Percentiles rank a stretch among this genome's conserved stretches.
Conservation (phyloP, 805 yeast species). For the Candida stauntonica region DNA sequence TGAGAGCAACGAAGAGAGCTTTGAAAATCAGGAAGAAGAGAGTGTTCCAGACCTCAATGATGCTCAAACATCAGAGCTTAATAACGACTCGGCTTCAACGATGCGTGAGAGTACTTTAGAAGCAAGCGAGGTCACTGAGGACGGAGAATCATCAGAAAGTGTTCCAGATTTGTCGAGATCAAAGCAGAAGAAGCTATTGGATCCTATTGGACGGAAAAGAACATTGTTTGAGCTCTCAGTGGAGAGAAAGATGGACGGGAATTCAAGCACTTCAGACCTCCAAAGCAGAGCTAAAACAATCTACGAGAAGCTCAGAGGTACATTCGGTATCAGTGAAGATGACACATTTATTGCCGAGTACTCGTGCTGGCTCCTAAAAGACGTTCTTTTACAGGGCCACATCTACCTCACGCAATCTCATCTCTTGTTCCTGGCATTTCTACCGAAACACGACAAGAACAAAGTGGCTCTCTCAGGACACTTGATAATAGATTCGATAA, state of each 20-base stretch:
- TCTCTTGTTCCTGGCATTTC: conserved; percentile 70
- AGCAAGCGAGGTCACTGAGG: conserved; percentile 1
- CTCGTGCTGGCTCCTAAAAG: conserved; percentile 76
- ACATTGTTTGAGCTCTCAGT: conserved; percentile 31
- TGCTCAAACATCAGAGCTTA: too few relatives aligned
- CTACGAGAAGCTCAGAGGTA: conserved; percentile 31
- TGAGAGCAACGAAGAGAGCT: not conserved
- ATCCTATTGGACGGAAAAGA: conserved; percentile 1
- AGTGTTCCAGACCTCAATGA: too few relatives aligned
- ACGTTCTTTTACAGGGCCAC: conserved; percentile 84
- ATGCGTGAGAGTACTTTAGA: conserved; percentile 1
- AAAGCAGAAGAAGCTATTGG: not conserved
- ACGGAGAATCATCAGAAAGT: too few relatives aligned
- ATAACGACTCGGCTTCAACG: too few relatives aligned
- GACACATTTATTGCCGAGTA: conserved; percentile 59
- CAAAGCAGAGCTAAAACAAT: conserved; percentile 34
- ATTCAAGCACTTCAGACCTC: conserved; percentile 11
- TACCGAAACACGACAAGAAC: conserved; percentile 53
- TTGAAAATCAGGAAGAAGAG: not conserved
- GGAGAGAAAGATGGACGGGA: conserved; percentile 13
- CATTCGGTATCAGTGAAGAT: conserved; percentile 44
- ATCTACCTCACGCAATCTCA: conserved; percentile 63
- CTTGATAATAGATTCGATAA: conserved; percentile 37
- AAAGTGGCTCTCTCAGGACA: conserved; percentile 46
- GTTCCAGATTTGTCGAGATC: too few relatives aligned